Base-by-base conservation (phyloP, 2,329 filamentous ascomycete species). In the Anthostomella pinea region DNA sequence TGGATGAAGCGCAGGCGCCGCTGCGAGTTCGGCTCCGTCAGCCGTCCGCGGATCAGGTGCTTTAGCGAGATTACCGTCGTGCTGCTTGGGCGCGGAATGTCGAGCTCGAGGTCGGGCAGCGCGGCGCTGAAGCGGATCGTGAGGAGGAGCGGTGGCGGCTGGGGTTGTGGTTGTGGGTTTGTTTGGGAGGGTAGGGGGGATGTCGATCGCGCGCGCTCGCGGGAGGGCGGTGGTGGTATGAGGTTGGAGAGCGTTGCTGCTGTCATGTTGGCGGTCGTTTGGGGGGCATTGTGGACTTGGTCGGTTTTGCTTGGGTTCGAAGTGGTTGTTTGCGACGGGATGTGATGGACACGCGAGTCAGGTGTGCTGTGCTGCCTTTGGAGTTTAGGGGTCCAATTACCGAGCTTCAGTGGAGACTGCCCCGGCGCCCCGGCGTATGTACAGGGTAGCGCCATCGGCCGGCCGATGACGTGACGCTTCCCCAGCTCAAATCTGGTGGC, bases 121-220 rank as follows among this genome's bases (percentile, higher is more conserved):
- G 87, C 82, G 42, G 83, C 82, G 35, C 88, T 88, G 75, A 98
- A 97, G 62, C 91, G 89, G 60, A 97, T 83, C 23, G 87, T 91
- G 29, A 97, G 73, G 54, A 85, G 81, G 38, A 95, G 72, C 21
- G 73, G 58, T 35, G 51, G 51, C 31, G 27, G 38, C 29, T 48
- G 17, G 17, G 21, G 20, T 10, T 46, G 38, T 11, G 45, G 25
- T 26, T 48, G 26, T 24, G 46, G 16, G 26, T 38, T 35, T 30
- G 51, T 40, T 30, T 30, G 27, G 24, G 38, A 18, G 9, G n/a
- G n/a, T n/a, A n/a, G n/a, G n/a, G n/a, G n/a, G n/a, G n/a, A n/a
- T n/a, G n/a, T n/a, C n/a, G n/a, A n/a, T n/a, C n/a, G n/a, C n/a
- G n/a, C n/a, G n/a, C n/a, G n/a, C n/a, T n/a, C 39, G 33, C 24